Evolutionary conservation across 371 early-diverging fungal species (phyloP), one percentile per base, ranked within the genome.

Genomic region (Apophysomyces ossiformis): DNA sequence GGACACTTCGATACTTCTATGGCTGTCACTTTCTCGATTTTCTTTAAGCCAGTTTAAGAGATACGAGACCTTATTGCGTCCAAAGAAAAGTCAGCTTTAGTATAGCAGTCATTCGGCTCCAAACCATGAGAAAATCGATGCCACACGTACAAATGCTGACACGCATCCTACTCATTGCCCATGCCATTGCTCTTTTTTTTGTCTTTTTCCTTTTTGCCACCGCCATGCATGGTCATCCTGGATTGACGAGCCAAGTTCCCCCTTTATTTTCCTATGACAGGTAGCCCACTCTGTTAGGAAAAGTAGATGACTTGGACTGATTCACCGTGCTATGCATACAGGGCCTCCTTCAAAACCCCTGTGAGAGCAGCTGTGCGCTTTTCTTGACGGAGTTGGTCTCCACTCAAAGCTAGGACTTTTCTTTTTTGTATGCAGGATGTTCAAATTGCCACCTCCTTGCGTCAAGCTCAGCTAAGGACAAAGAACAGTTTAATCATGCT

Each of bases 381-480:
- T 26, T 50, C 21, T 50, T 50, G 54, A 50, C 54, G 54, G 21
- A 50, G 21, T 50, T 50, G 54, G 54, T 8, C 21, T 50, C 54
- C 35, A 21, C 54, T 21, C 32, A 26, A 26, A 21, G 21, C 54
- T 21, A 50, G 18, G 16, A n/a, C 16, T 45, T 43, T 4, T 43
- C 9, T 50, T 50, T n/a, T 50, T 9, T 8, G 15, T 50, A 0
- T 21, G 54, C 54, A 18, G 54, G 32, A 50, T 18, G 54, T 50
- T 50, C 54, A 16, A 50, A 21, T 26, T 26, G 54, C 54, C 54
- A 50, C 54, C 54, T 50, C 54, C 54, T 50, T 50, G 54, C 35
- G 54, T 50, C 54, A 50, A 50, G 18, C 18, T 7, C 7, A 11
- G 13, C 7, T 47, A 41, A 41, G 13, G 41, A 41, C 41, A 41